Evolutionary conservation across 2,329 filamentous ascomycete species (phyloP).

Genomic region (Microcyclosporella mali): DNA sequence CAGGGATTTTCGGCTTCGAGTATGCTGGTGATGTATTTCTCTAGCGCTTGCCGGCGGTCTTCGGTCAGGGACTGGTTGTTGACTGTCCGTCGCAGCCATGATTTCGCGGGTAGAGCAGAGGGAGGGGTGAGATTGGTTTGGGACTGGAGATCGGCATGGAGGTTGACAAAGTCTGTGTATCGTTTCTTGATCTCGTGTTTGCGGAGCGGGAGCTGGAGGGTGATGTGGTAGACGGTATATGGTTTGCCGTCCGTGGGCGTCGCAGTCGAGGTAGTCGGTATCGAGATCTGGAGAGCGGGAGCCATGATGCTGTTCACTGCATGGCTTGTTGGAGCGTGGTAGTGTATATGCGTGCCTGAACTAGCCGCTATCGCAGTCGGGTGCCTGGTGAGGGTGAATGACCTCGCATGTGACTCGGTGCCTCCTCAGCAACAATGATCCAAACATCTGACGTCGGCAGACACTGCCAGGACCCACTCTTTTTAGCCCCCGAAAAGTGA

Average conservation of each 20-base stretch:
- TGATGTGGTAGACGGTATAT: constrained; percentile 73
- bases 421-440: too few relatives aligned
- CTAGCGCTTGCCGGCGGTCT: constrained; percentile 60
- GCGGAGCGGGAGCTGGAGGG: constrained; percentile 67
- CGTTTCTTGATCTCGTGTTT: constrained; percentile 72
- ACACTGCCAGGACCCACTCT: too few relatives aligned
- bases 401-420: too few relatives aligned
- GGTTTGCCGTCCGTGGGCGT: constrained; percentile 51
- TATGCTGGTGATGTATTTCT: constrained; percentile 66
- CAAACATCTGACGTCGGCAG: too few relatives aligned
- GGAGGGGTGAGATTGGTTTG: constrained; percentile 61
- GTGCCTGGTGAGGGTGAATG: too few relatives aligned
- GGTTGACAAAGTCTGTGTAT: constrained; percentile 69
- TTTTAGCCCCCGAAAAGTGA: too few relatives aligned
- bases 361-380: too few relatives aligned
- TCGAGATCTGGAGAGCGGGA: constrained; percentile 41
- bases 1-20: constrained; percentile 66
- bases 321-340: not conserved
- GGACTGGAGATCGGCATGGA: constrained; percentile 58
- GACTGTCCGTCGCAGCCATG: constrained; percentile 70
- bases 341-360: not conserved
- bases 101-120: constrained; percentile 61
- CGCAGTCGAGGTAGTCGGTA: constrained; percentile 46
- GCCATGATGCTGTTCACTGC: constrained; percentile 31
- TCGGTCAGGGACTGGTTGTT: constrained; percentile 64